Evolutionary conservation across 768 basidiomycete species (phyloP), one percentile per base, ranked within the genome.

Genomic region (Antrodiella citrinella): DNA sequence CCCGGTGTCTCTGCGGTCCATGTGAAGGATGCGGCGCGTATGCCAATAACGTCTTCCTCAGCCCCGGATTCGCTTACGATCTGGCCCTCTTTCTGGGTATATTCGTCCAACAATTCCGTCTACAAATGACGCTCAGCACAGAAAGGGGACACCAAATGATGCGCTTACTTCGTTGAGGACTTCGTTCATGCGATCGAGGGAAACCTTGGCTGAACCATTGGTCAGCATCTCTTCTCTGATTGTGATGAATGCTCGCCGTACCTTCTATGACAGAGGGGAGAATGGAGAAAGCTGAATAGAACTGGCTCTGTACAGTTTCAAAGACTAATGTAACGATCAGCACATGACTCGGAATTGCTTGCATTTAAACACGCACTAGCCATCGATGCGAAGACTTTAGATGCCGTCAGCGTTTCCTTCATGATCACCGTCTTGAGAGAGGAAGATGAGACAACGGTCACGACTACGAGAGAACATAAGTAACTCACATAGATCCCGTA

Each of bases 401-500:
- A 67, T 1, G 70, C 70, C 7, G 69, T 67, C 2, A 76, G 62
- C 26, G 65, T 54, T 50, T 66, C 45, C 51, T 69, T 67, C 65
- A 72, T 65, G 3, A 74, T 60, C 5, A 72, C 35, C 1, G 72
- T 73, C 65, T 66, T 22, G 4, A 21, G 18, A n/a, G 21, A 9
- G 7, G 9, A 15, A 15, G 30, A 35, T 43, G 5, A 19, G 7
- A 13, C 3, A 24, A n/a, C 19, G 47, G 46, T 12, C n/a, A 30
- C 13, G 10, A 20, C 1, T 9, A 4, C 35, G 39, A 4, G 21
- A 9, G 42, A 35, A 10, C 12, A 9, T 1, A 2, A 11, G 3
- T 23, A 5, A 61, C 78, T 44, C 65, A 82, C 72, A 54, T 82
- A 86, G 4, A 76, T 72, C 2, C 75, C 69, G 59, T 77, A 87